Evolutionary conservation across 352 stramenopile species (phyloP).

Genomic region (Phytophthora palmivora): DNA sequence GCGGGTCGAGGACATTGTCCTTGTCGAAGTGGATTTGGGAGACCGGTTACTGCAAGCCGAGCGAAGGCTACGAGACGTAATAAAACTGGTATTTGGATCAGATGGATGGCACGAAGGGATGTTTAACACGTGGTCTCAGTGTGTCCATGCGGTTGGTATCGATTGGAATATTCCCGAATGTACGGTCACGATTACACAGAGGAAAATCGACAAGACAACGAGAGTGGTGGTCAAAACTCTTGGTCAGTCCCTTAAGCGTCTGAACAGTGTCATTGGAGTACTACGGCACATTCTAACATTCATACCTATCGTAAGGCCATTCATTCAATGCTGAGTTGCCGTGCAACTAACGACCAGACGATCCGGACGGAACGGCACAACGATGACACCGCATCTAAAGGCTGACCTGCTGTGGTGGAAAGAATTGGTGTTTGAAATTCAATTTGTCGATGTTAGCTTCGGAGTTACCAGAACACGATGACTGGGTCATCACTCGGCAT

Average conservation of each 20-base stretch:
- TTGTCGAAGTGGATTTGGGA: constrained; percentile 5
- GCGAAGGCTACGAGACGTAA: neutral
- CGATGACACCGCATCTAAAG: constrained; percentile 3
- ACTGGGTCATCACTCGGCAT: too few relatives aligned
- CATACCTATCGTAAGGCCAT: constrained; percentile 1
- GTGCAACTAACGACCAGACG: neutral
- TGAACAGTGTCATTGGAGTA: neutral
- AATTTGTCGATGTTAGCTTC: constrained; percentile 1
- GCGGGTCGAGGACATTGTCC: constrained; percentile 6
- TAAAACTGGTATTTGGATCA: constrained; percentile 5
- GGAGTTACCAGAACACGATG: neutral
- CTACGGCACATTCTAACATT: neutral
- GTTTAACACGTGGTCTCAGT: too few relatives aligned
- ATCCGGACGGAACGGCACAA: neutral
- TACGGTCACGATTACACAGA: too few relatives aligned
- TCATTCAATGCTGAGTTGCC: neutral
- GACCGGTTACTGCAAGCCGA: neutral
- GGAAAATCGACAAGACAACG: neutral
- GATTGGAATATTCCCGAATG: too few relatives aligned
- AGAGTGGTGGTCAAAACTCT: neutral
- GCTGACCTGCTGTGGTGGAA: constrained; percentile 3
- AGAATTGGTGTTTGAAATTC: constrained; percentile 1
- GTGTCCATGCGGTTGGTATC: constrained; percentile 6
- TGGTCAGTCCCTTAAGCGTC: neutral
- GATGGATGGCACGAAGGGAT: too few relatives aligned